phyloP scores from a whole-genome alignment of 2,329 filamentous ascomycete species.

The Aspergillus transmontanensis region DNA sequence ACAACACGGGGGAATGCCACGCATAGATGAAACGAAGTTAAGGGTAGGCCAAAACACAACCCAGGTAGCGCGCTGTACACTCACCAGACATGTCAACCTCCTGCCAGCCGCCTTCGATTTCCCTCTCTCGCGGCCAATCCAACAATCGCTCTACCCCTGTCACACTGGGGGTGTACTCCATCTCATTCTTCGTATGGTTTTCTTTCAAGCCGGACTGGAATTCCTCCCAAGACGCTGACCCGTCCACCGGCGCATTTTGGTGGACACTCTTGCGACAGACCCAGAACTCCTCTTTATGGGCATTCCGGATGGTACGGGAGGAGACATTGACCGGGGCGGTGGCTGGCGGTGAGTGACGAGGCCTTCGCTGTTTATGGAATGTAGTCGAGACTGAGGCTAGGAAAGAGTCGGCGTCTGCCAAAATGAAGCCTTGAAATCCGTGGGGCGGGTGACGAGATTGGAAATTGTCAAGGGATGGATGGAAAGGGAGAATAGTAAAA shows the following conservation, averaged over 20 bases:
- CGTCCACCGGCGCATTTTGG: conserved; percentile 25
- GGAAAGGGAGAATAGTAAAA: conserved; percentile 32
- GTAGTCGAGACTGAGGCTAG: conserved; percentile 30
- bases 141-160: conserved; percentile 31
- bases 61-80: not conserved
- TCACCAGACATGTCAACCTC: conserved; percentile 32
- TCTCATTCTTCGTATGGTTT: conserved; percentile 44
- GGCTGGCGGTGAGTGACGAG: conserved; percentile 31
- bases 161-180: conserved; percentile 45
- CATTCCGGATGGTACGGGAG: conserved; percentile 4
- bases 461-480: conserved; percentile 27
- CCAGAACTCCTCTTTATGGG: conserved; percentile 39
- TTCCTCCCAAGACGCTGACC: conserved; percentile 42
- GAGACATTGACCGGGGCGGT: conserved; percentile 33
- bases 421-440: conserved; percentile 25
- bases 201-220: conserved; percentile 40
- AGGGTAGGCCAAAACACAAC: not conserved
- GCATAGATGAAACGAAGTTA: not conserved
- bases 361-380: conserved; percentile 31
- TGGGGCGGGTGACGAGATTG: conserved; percentile 21
- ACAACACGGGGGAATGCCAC: no score
- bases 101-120: conserved; percentile 23
- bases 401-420: conserved; percentile 33
- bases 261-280: conserved; percentile 45
- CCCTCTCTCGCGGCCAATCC: conserved; percentile 28